Evolutionary conservation across 176 grass and related monocot species (phyloP).

Genomic region (Guadua angustifolia): DNA sequence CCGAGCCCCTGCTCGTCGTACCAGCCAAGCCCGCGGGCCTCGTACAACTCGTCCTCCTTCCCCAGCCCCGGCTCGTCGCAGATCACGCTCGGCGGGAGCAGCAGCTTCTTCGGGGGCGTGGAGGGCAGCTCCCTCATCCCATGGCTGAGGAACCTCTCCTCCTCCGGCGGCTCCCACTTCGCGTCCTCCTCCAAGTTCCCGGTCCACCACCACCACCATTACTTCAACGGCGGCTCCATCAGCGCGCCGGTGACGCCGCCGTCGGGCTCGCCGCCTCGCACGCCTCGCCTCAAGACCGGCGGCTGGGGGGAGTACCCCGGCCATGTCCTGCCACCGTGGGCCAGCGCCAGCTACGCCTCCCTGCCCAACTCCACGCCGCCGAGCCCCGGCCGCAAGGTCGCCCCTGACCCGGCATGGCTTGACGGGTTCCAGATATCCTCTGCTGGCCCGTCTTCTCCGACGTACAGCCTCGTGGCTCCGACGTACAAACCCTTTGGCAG

Average conservation of each 20-base stretch:
- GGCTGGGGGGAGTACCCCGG: conserved; percentile 50
- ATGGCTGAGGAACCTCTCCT: conserved; percentile 62
- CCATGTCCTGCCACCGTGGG: conserved; percentile 47
- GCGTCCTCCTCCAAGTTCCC: conserved; percentile 53
- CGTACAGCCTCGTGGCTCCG: conserved; percentile 53
- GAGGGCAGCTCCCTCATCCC: conserved; percentile 58
- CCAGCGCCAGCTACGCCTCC: conserved; percentile 27
- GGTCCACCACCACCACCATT: conserved; percentile 38
- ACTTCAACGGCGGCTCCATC: conserved; percentile 45
- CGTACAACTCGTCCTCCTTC: conserved; percentile 54
- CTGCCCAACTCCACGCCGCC: conserved; percentile 55
- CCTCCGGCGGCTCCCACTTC: neutral
- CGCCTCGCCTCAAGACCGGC: conserved; percentile 31
- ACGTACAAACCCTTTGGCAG: conserved; percentile 51
- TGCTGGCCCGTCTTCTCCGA: conserved; percentile 52
- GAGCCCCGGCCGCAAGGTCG: conserved; percentile 44
- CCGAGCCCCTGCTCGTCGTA: conserved; percentile 62
- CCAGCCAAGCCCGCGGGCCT: conserved; percentile 9
- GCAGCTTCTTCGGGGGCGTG: conserved; percentile 1
- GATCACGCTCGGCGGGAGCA: conserved; percentile 45
- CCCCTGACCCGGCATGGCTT: conserved; percentile 61
- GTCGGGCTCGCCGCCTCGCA: conserved; percentile 45
- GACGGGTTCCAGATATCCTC: conserved; percentile 59
- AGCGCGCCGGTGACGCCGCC: conserved; percentile 76
- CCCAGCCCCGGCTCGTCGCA: conserved; percentile 55